phyloP scores from a whole-genome alignment of 2,329 filamentous ascomycete species.

The Intubia oerlemansii region DNA sequence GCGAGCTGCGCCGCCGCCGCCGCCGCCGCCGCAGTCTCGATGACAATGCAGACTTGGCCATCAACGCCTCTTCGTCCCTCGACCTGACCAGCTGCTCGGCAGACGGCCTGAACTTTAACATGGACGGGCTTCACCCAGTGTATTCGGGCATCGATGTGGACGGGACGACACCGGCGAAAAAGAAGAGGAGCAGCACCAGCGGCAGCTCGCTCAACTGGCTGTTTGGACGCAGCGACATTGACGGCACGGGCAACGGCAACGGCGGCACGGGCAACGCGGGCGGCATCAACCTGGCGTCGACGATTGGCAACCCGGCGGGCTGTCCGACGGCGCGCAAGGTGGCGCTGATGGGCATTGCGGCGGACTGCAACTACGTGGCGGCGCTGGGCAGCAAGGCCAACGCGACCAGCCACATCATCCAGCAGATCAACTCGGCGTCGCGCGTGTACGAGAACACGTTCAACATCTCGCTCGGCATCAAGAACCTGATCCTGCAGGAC shows the following conservation, averaged over 20 bases:
- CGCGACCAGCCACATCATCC: conserved; percentile 58
- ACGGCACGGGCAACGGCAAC: conserved; percentile 31
- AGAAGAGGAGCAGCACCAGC: too few species aligned
- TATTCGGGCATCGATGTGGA: conserved; percentile 28
- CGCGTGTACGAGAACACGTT: conserved; percentile 76
- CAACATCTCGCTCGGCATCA: conserved; percentile 81
- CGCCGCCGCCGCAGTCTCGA: neutral
- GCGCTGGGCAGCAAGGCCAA: conserved; percentile 44
- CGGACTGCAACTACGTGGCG: conserved; percentile 72
- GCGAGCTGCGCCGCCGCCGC: conserved; percentile 39
- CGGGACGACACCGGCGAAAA: neutral
- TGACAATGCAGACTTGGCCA: too few species aligned
- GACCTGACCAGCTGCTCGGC: conserved; percentile 46
- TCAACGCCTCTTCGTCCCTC: too few species aligned
- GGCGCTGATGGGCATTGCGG: conserved; percentile 76
- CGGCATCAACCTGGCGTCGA: conserved; percentile 54
- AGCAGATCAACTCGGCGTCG: conserved; percentile 69
- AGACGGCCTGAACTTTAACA: conserved; percentile 64
- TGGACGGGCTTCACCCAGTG: conserved; percentile 47
- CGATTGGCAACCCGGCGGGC: conserved; percentile 64
- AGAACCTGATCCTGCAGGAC: conserved; percentile 63
- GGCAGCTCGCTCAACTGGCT: conserved; percentile 19
- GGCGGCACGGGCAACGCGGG: conserved; percentile 43
- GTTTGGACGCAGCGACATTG: conserved; percentile 59
- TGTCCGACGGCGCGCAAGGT: conserved; percentile 84